These are phyloP conservation scores for Penicillium argentinense DNA, from an alignment of 495 filamentous ascomycete species.

Conservation along the genomic window DNA sequence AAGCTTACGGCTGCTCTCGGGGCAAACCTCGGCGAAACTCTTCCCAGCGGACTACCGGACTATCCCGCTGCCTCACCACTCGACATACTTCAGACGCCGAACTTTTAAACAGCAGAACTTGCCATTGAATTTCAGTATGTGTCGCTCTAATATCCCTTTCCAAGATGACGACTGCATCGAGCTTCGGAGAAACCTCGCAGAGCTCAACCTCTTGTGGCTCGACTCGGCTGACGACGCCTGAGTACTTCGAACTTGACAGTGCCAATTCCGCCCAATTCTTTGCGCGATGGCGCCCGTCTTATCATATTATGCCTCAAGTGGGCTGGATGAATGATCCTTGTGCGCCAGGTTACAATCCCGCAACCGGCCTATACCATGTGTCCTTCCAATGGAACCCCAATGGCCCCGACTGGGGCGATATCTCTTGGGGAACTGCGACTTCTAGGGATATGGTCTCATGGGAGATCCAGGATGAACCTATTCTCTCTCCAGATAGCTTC, in stretches of 20 bases:
- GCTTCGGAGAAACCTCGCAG: slow-evolving; percentile 6
- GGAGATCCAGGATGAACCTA: slow-evolving; percentile 4
- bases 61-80: slow-evolving; percentile 6
- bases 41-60: too few relatives aligned
- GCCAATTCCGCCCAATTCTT: not conserved
- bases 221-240: slow-evolving; percentile 5
- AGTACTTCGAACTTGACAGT: not conserved
- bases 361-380: slow-evolving; percentile 11
- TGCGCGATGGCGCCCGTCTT: slow-evolving; percentile 6
- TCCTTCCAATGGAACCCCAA: slow-evolving; percentile 20
- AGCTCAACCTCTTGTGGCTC: slow-evolving; percentile 1
- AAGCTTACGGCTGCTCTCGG: not conserved
- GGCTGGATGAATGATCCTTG: slow-evolving; percentile 21
- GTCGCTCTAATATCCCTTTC: not conserved
- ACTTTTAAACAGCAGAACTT: not conserved
- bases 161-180: slow-evolving; percentile 5
- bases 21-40: slow-evolving; percentile 8
- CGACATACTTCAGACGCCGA: not conserved
- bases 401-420: slow-evolving; percentile 18
- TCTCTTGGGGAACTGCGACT: slow-evolving; percentile 17
- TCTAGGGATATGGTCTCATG: slow-evolving; percentile 13
- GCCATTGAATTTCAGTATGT: not conserved
- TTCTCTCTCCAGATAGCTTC: slow-evolving; percentile 3
- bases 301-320: slow-evolving; percentile 4
- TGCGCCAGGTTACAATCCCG: slow-evolving; percentile 15